Evolutionary conservation across 2,329 filamentous ascomycete species (phyloP).

Genomic region (Aureobasidium lini): DNA sequence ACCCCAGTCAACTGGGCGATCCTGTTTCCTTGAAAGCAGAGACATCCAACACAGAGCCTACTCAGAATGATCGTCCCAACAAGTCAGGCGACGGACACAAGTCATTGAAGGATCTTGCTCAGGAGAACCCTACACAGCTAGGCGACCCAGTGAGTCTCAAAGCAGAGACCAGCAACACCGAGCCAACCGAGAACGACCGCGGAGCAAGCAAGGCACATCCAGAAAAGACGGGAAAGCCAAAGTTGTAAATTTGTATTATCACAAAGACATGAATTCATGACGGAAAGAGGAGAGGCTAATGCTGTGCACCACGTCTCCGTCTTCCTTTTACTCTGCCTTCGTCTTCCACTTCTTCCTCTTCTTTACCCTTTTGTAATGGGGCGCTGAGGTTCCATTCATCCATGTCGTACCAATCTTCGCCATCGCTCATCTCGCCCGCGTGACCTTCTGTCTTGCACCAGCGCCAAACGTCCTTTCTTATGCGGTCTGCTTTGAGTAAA

Average conservation of each 20-base stretch:
- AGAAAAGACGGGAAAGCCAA: constrained; percentile 24
- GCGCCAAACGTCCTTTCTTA: constrained; percentile 62
- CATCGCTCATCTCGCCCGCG: constrained; percentile 71
- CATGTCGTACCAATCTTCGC: constrained; percentile 82
- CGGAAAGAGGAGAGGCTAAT: neutral
- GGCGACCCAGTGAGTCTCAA: constrained; percentile 26
- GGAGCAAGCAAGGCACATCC: constrained; percentile 20
- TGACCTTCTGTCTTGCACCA: constrained; percentile 77
- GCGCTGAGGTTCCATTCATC: constrained; percentile 70
- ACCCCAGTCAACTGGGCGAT: constrained; percentile 29
- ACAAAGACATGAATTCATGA: neutral
- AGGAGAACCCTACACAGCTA: constrained; percentile 23
- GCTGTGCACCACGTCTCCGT: constrained; percentile 31
- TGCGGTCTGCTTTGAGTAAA: constrained; percentile 63
- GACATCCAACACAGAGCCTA: constrained; percentile 25
- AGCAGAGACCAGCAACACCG: constrained; percentile 22
- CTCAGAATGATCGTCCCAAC: constrained; percentile 20
- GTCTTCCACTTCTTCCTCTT: constrained; percentile 75
- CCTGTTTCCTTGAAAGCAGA: constrained; percentile 30
- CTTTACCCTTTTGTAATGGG: constrained; percentile 72
- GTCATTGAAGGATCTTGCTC: constrained; percentile 21
- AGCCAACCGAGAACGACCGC: constrained; percentile 28
- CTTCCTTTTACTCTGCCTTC: constrained; percentile 43
- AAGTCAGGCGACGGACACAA: constrained; percentile 16
- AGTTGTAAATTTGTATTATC: constrained; percentile 20